phyloP scores from a whole-genome alignment of 2,329 filamentous ascomycete genomes.

The Apiospora phragmitis region DNA sequence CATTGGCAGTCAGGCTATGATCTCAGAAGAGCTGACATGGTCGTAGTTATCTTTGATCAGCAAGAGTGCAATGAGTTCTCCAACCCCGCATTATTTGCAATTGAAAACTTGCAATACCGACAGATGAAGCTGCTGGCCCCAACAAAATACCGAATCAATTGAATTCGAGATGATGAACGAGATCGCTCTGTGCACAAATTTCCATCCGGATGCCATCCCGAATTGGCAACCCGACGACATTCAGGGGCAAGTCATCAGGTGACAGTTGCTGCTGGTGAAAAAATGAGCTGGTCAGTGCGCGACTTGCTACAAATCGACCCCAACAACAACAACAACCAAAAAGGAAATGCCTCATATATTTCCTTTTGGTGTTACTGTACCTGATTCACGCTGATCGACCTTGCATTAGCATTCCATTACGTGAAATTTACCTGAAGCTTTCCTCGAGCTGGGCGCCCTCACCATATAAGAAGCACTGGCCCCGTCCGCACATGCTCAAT shows the following conservation, averaged over 20 bases:
- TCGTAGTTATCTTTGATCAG: neutral
- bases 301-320: neutral
- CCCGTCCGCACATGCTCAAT: neutral
- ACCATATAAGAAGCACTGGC: neutral
- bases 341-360: conserved; percentile 11
- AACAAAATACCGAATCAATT: neutral
- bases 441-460: neutral
- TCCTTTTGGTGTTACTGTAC: neutral
- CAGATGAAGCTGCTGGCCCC: neutral
- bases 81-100: neutral
- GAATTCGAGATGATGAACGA: neutral
- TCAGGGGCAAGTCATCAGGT: neutral
- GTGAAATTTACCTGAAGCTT: neutral
- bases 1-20: neutral
- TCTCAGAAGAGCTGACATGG: neutral
- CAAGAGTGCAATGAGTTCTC: neutral
- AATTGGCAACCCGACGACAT: neutral
- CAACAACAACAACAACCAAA: neutral
- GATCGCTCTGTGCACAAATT: neutral
- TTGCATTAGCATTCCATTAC: neutral
- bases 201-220: neutral
- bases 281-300: neutral
- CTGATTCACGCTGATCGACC: neutral
- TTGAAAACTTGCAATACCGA: neutral
- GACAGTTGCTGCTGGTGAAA: neutral